Evolutionary conservation across 23 red algal species (phyloP).

Genomic region (Gracilaria domingensis): DNA sequence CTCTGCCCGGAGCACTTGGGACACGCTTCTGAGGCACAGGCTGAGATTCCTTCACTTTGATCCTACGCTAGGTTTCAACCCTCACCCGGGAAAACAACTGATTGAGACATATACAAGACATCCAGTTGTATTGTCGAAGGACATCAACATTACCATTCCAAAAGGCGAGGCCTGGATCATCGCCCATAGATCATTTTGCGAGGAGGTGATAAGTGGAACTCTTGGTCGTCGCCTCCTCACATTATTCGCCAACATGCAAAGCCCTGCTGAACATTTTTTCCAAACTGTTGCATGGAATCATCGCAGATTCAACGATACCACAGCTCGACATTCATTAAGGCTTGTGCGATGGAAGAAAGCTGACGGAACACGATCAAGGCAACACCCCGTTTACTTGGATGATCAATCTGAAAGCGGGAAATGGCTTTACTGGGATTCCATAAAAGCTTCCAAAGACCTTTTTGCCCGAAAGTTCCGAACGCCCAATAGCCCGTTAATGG

Average conservation of each 20-base stretch:
- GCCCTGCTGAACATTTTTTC: constrained; percentile 67
- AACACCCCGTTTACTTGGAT: constrained; percentile 68
- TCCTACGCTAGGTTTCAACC: constrained; percentile 7
- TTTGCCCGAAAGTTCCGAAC: constrained; percentile 63
- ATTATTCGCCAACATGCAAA: constrained; percentile 61
- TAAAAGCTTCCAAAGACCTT: constrained; percentile 20
- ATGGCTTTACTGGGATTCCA: constrained; percentile 39
- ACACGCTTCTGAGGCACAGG: constrained; percentile 13
- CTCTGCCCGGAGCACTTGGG: constrained; percentile 4
- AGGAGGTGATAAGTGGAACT: constrained; percentile 7
- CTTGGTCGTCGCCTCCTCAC: constrained; percentile 35
- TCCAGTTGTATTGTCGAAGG: neutral
- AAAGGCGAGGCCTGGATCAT: constrained; percentile 84
- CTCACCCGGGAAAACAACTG: neutral
- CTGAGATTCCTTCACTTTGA: constrained; percentile 22
- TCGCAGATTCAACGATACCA: constrained; percentile 29
- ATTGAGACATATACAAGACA: neutral
- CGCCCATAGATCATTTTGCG: constrained; percentile 14
- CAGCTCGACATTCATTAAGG: constrained; percentile 47
- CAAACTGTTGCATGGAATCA: constrained; percentile 54
- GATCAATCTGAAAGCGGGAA: constrained; percentile 14
- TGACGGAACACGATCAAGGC: neutral
- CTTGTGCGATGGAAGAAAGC: constrained; percentile 54
- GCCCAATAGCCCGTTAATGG: constrained; percentile 50
- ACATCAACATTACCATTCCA: constrained; percentile 37